Evolutionary conservation across 2,329 filamentous ascomycete species (phyloP).

Genomic region (Aspergillus japonicus): DNA sequence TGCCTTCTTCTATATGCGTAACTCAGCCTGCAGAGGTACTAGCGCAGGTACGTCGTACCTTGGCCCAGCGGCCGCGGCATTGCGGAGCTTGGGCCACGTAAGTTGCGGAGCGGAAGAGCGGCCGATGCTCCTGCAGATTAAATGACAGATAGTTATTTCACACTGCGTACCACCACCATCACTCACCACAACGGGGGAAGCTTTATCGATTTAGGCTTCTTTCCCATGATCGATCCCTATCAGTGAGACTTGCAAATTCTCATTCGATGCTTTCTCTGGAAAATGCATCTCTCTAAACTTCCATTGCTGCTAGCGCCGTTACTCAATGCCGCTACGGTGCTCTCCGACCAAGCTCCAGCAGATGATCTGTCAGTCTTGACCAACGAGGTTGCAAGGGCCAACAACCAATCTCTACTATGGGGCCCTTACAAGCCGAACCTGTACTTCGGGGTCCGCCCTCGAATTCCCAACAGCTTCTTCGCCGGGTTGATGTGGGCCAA

Average conservation of each 20-base stretch:
- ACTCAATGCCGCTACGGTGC: constrained; percentile 29
- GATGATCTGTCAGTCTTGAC: constrained; percentile 37
- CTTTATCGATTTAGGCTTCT: constrained; percentile 1
- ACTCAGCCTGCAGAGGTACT: neutral
- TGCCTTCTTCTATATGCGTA: neutral
- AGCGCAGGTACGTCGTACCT: neutral
- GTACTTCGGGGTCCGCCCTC: constrained; percentile 86
- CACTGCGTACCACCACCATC: neutral
- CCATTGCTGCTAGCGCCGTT: constrained; percentile 28
- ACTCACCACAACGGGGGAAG: constrained; percentile 16
- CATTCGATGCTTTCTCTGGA: constrained; percentile 23
- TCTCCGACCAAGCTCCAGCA: constrained; percentile 26
- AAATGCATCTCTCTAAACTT: constrained; percentile 33
- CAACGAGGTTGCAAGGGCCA: constrained; percentile 47
- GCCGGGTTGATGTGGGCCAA: constrained; percentile 86
- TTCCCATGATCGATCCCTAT: constrained; percentile 18
- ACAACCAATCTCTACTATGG: constrained; percentile 89
- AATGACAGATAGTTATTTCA: constrained; percentile 23
- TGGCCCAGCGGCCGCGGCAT: neutral
- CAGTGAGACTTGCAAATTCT: constrained; percentile 14
- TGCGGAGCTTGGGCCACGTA: constrained; percentile 35
- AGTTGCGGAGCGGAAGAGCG: constrained; percentile 29
- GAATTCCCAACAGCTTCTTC: constrained; percentile 76
- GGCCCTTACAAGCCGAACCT: constrained; percentile 91
- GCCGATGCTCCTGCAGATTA: constrained; percentile 13